phyloP scores from a whole-genome alignment of 805 yeast species.

The Suhomyces vadensis region DNA sequence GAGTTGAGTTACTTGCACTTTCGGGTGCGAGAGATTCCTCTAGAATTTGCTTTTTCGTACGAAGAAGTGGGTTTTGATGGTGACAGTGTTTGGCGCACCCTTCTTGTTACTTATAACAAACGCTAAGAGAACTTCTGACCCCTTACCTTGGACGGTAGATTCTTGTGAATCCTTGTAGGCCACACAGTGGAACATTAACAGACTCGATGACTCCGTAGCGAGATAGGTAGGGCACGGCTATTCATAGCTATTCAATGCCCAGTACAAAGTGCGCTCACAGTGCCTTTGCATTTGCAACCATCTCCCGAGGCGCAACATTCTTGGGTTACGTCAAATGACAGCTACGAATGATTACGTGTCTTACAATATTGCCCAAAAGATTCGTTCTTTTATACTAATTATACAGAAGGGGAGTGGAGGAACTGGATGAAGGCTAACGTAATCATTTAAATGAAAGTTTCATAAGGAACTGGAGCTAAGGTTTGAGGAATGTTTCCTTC shows the following conservation, averaged over 20 bases:
- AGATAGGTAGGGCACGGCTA: too few species aligned
- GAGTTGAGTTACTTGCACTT: slow-evolving; percentile 37
- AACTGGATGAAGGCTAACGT: background rate
- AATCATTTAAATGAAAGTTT: slow-evolving; percentile 86
- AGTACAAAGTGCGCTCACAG: too few species aligned
- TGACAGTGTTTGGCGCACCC: slow-evolving; percentile 53
- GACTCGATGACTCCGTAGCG: slow-evolving; percentile 11
- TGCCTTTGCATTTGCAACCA: too few species aligned
- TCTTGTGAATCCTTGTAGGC: slow-evolving; percentile 4
- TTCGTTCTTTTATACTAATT: slow-evolving; percentile 1
- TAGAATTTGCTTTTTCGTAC: slow-evolving; percentile 31
- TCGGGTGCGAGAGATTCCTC: slow-evolving; percentile 33
- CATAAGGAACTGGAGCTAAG: slow-evolving; percentile 99
- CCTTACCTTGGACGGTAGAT: slow-evolving; percentile 14
- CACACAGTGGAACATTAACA: slow-evolving; percentile 2
- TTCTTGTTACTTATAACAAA: slow-evolving; percentile 47
- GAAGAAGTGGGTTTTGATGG: slow-evolving; percentile 44
- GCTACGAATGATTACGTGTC: slow-evolving; percentile 11
- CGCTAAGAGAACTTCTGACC: slow-evolving; percentile 50
- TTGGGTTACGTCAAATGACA: slow-evolving; percentile 10
- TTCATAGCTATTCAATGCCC: too few species aligned
- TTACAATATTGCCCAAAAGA: slow-evolving; percentile 7
- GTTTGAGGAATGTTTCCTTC: slow-evolving; percentile 88
- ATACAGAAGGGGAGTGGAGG: slow-evolving; percentile 11
- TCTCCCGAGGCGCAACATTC: slow-evolving; percentile 2